Evolutionary conservation across 208 protist genomes (phyloP), one percentile per base, ranked within the genome.

Genomic region (Leptomonas pyrrhocoris): DNA sequence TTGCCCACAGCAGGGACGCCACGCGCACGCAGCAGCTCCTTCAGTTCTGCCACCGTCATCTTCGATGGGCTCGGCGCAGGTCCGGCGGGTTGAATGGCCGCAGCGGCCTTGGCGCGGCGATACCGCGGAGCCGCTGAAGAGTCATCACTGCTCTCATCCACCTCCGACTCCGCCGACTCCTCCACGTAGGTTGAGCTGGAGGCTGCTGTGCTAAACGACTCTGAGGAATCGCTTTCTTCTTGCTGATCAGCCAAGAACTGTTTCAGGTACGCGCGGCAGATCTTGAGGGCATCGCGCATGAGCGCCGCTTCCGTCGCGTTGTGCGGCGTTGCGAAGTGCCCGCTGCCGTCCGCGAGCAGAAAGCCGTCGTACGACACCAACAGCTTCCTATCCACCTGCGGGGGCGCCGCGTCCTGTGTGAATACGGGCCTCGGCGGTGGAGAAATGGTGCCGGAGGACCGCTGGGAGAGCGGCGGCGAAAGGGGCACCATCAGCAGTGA

Each of bases 301-400:
- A 57, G 60, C 0, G 55, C 51, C 8, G 80, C 84, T 27, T 93
- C 78, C 5, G 50, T 58, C n/a, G 75, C 62, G 53, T 80, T 85
- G 30, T 66, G 66, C n/a, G 89, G 89, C 18, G 51, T 65, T 2
- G 49, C 54, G 40, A 92, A 77, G 30, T 6, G 53, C 7, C 89
- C 89, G 36, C 63, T 85, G 9, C 86, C 86, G 59, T 93, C 86
- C 0, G 80, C 79, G 21, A 95, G 34, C 11, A 89, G 60, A 62
- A 85, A 86, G 2, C 85, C 79, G 56, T 88, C 75, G 73, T 91
- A 93, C 8, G 86, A 92, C 36, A 95, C 79, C 16, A 95, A 62
- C 51, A 95, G 63, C 8, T 67, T 60, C 27, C 12, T 50, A 49
- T 89, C 84, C 27, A 51, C 31, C 5, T 19, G 30, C 15, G 56